phyloP scores from a whole-genome alignment of 2,329 filamentous ascomycete genomes.

The Orbilia quercus region DNA sequence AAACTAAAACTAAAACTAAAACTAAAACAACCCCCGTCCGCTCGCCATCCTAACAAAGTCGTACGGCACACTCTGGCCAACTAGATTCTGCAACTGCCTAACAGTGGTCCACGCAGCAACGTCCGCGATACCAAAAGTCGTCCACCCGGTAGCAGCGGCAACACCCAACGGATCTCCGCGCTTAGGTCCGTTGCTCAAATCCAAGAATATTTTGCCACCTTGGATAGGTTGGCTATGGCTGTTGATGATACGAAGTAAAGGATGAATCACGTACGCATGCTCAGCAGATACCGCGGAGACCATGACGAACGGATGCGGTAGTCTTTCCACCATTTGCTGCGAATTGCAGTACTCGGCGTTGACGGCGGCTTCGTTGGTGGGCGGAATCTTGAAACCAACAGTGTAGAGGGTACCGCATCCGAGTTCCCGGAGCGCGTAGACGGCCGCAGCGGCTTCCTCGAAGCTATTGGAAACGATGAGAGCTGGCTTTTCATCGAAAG shows the following conservation, averaged over 20 bases:
- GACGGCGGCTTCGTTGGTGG: slow-evolving; percentile 71
- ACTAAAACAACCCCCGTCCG: slow-evolving; percentile 67
- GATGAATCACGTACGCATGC: slow-evolving; percentile 81
- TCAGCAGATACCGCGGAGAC: slow-evolving; percentile 81
- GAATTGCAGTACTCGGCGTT: slow-evolving; percentile 73
- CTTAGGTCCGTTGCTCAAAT: slow-evolving; percentile 76
- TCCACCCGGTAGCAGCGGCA: slow-evolving; percentile 80
- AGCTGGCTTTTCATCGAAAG: slow-evolving; percentile 79
- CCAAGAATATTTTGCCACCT: slow-evolving; percentile 78
- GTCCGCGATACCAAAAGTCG: slow-evolving; percentile 81
- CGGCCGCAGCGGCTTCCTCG: slow-evolving; percentile 79
- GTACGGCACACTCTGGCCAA: slow-evolving; percentile 87
- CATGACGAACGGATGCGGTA: slow-evolving; percentile 83
- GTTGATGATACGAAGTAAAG: slow-evolving; percentile 77
- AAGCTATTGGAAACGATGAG: slow-evolving; percentile 78
- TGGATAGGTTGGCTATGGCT: slow-evolving; percentile 63
- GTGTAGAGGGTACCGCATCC: slow-evolving; percentile 64
- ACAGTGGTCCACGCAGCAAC: slow-evolving; percentile 86
- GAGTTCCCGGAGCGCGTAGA: slow-evolving; percentile 81
- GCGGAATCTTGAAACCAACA: slow-evolving; percentile 58
- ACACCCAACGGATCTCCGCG: slow-evolving; percentile 76
- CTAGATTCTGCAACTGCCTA: slow-evolving; percentile 79
- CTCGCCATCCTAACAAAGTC: slow-evolving; percentile 83
- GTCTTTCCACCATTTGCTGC: slow-evolving; percentile 81
- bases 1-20: too few species aligned